A percentile compares a stretch with the other conserved stretches of the same genome.
phyloP scores from a whole-genome alignment of 208 protist genomes.

The Histomonas meleagridis region DNA sequence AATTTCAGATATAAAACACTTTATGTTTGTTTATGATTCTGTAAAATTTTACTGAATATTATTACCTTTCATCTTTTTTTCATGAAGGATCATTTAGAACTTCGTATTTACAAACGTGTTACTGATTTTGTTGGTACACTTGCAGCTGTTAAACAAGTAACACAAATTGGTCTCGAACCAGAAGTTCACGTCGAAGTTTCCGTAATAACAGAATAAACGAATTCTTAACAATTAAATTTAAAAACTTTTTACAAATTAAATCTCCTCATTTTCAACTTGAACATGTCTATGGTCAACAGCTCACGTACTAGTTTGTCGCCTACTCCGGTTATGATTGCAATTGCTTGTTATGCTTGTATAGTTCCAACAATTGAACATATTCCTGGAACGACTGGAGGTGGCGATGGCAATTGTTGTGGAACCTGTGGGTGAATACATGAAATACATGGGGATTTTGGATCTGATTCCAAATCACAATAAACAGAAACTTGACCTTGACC shows the following conservation, averaged over 20 bases:
- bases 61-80: too few relatives aligned
- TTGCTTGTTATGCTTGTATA: conserved; percentile 15
- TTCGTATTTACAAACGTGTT: neutral
- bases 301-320: neutral
- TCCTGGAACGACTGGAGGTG: conserved; percentile 11
- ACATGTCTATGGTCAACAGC: neutral
- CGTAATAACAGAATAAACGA: conserved; percentile 2
- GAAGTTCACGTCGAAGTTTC: neutral
- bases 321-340: neutral
- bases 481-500: conserved; percentile 13
- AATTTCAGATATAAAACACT: neutral
- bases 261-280: neutral
- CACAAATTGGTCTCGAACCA: neutral
- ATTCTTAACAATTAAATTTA: too few relatives aligned
- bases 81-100: neutral
- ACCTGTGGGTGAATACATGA: neutral
- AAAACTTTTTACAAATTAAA: too few relatives aligned
- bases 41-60: too few relatives aligned
- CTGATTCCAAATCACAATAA: neutral
- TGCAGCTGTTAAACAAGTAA: neutral
- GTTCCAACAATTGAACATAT: conserved; percentile 11
- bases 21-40: too few relatives aligned
- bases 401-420: neutral
- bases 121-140: neutral
- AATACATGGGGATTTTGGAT: conserved; percentile 5